Base-by-base conservation (phyloP, 768 basidiomycete genomes). In the Tricholoma sp. region DNA sequence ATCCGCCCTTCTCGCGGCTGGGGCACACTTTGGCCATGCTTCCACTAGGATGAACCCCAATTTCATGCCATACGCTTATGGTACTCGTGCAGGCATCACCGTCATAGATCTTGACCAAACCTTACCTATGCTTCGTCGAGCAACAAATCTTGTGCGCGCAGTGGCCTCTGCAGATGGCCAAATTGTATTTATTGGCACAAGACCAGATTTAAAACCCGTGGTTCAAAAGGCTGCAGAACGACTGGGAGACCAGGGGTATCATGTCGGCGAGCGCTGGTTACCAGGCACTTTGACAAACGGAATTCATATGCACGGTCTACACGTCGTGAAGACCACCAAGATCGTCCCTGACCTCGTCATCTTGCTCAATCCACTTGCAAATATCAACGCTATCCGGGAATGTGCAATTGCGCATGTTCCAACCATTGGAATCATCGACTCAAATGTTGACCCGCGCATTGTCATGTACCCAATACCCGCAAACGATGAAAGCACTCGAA, bases 391-490 rank as follows among this genome's bases (percentile, higher is more conserved):
- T 13, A 89, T 98, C 64, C 85, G 89, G 53, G 97, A 99, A 74
- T 95, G 93, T 64, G 92, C 93, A 13, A 78, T 86, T 54, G 81
- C 88, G 59, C 88, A 95, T 66, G 82, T 98, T 55, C 97, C 97
- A 0, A 98, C 97, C 1, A 85, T 98, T 57, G 97, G 88, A 33
- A 86, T 98, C 57, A 84, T 95, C 53, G 97, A 99, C 72, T 92
- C 94, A 18, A 94, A 99, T 68, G 89, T 85, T 42, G 97, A 99
- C 73, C 97, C 97, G 5, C 85, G 97, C 24, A 79, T 94, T 37
- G 95, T 99, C 59, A 97, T 98, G 81, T 98, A 97, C 70, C 89
- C 97, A 42, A 98, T 99, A 66, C 95, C 94, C 0, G 94, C 92
- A n/a, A 99, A 98, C 70, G 93, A 96, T 73, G 97, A 99, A 73